phyloP scores from a whole-genome alignment of 495 filamentous ascomycete genomes.

The Penicillium turbatum region DNA sequence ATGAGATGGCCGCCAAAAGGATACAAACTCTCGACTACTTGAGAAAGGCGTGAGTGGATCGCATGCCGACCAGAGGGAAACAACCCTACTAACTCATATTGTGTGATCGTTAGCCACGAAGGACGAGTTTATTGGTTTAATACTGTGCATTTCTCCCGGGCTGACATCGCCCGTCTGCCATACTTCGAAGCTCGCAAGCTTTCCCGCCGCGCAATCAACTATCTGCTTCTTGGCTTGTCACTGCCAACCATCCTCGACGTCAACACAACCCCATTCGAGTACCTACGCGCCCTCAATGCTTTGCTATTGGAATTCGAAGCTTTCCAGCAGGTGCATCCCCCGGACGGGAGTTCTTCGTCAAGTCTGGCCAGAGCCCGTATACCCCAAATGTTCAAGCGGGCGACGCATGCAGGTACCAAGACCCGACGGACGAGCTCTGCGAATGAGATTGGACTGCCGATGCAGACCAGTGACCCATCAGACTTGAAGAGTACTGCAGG shows the following conservation, averaged over 20 bases:
- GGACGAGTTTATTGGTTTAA: slow-evolving; percentile 98
- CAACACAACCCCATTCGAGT: slow-evolving; percentile 73
- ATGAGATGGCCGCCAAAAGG: slow-evolving; percentile 83
- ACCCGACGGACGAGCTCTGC: slow-evolving; percentile 69
- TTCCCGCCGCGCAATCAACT: slow-evolving; percentile 82
- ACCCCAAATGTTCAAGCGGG: slow-evolving; percentile 84
- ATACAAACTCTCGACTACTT: slow-evolving; percentile 96
- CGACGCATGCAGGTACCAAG: slow-evolving; percentile 57
- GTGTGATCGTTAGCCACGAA: slow-evolving; percentile 60
- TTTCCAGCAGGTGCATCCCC: slow-evolving; percentile 79
- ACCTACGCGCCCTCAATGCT: slow-evolving; percentile 79
- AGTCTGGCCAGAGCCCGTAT: slow-evolving; percentile 73
- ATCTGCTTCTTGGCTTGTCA: slow-evolving; percentile 86
- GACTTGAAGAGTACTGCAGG: slow-evolving; percentile 47
- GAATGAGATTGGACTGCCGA: slow-evolving; percentile 59
- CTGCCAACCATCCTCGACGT: slow-evolving; percentile 85
- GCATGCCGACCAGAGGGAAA: background rate
- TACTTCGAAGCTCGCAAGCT: slow-evolving; percentile 82
- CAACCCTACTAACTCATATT: background rate
- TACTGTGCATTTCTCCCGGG: slow-evolving; percentile 82
- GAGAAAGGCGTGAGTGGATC: slow-evolving; percentile 69
- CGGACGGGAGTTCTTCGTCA: slow-evolving; percentile 63
- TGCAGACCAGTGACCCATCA: slow-evolving; percentile 49
- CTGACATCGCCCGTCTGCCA: slow-evolving; percentile 73
- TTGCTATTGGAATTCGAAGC: slow-evolving; percentile 89